Conservation (phyloP, 208 protist genomes). For the Acanthamoeba royreba region DNA sequence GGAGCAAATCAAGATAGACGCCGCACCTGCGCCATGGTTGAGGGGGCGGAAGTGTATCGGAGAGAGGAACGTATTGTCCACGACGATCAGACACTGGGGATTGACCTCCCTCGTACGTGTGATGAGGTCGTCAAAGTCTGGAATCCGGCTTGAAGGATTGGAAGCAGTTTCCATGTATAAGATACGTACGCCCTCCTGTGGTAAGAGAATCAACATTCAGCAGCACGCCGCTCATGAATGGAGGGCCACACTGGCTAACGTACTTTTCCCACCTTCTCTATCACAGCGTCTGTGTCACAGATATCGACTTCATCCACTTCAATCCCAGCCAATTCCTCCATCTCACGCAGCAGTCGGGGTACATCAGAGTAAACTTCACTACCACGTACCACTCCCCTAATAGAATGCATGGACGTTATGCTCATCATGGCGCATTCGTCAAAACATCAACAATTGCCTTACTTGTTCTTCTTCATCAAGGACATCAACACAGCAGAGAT, state of each 20-base stretch:
- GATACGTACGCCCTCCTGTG: background rate
- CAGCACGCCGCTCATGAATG: too few species aligned
- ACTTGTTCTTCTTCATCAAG: background rate
- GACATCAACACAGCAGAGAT: background rate
- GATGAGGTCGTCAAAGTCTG: background rate
- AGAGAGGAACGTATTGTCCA: background rate
- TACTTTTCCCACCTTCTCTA: background rate
- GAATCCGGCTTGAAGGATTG: background rate
- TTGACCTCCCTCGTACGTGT: background rate
- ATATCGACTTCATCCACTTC: background rate
- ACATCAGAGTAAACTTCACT: background rate
- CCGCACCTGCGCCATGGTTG: background rate
- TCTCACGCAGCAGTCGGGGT: background rate
- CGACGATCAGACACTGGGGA: background rate
- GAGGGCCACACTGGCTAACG: background rate
- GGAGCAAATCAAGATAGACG: background rate
- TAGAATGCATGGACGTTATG: background rate
- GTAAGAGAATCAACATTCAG: background rate
- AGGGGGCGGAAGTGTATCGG: background rate
- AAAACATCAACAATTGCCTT: too few species aligned
- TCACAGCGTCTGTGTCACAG: background rate
- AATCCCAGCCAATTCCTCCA: background rate
- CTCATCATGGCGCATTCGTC: background rate
- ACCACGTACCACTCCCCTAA: background rate
- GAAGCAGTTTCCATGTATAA: background rate